phyloP scores from a whole-genome alignment of 2,329 filamentous ascomycete species.

The Orbilia quercus region DNA sequence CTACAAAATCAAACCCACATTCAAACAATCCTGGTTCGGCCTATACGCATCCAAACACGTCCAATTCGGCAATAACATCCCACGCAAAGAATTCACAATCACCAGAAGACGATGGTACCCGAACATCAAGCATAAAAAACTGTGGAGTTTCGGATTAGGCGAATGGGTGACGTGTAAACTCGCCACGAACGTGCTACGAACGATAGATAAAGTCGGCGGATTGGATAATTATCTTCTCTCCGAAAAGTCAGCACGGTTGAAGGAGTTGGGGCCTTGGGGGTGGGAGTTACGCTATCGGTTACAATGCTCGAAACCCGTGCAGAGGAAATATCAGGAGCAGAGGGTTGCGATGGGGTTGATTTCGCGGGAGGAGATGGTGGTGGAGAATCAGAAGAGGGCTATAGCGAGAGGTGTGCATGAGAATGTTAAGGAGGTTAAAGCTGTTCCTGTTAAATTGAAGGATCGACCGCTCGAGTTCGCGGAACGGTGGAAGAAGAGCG shows the following conservation, averaged over 20 bases:
- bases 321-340: slow-evolving; percentile 74
- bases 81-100: slow-evolving; percentile 75
- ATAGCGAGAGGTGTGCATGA: slow-evolving; percentile 41
- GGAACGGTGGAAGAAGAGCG: slow-evolving; percentile 62
- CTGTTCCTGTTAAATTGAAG: slow-evolving; percentile 49
- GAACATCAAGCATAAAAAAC: slow-evolving; percentile 75
- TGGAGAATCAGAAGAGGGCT: slow-evolving; percentile 57
- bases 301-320: slow-evolving; percentile 79
- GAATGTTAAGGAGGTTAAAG: slow-evolving; percentile 13
- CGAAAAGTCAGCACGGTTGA: slow-evolving; percentile 79
- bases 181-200: slow-evolving; percentile 74
- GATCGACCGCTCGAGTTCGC: slow-evolving; percentile 61
- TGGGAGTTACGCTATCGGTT: slow-evolving; percentile 91
- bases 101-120: slow-evolving; percentile 78
- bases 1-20: slow-evolving; percentile 75
- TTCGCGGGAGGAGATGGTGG: slow-evolving; percentile 62
- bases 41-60: slow-evolving; percentile 78
- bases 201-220: slow-evolving; percentile 85
- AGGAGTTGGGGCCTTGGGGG: slow-evolving; percentile 86
- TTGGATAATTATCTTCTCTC: slow-evolving; percentile 92
- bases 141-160: slow-evolving; percentile 74
- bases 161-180: slow-evolving; percentile 75
- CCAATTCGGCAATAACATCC: slow-evolving; percentile 82
- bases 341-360: slow-evolving; percentile 74
- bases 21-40: slow-evolving; percentile 82